A percentile compares a stretch with the other conserved stretches of the same genome.
phyloP scores from a whole-genome alignment of 192 early-diverging fungal species.

The Entomortierella lignicola region DNA sequence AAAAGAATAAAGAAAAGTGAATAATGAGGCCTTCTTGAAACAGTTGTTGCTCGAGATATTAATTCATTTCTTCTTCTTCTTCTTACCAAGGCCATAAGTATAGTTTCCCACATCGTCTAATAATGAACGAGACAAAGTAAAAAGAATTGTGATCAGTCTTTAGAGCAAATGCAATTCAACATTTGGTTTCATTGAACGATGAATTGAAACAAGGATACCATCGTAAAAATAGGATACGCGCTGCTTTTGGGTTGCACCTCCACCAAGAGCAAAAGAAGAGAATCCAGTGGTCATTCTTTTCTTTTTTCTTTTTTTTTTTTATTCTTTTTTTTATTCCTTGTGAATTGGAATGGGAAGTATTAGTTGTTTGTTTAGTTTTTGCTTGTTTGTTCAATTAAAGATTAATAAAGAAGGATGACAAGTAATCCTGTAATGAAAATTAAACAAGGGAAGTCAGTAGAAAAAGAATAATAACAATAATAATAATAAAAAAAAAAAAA shows the following conservation, averaged over 20 bases:
- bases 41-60: no score
- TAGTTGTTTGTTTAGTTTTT: neutral
- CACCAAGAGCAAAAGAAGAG: conserved; percentile 52
- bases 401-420: no score
- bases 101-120: conserved; percentile 81
- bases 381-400: neutral
- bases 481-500: no score
- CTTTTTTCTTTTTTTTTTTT: neutral
- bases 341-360: no score
- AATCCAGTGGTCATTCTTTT: conserved; percentile 37
- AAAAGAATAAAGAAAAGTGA: neutral
- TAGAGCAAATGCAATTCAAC: no score
- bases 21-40: no score
- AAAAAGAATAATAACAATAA: no score
- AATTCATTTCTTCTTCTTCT: neutral
- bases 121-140: neutral
- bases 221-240: conserved; percentile 76
- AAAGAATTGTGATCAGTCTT: neutral
- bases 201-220: no score
- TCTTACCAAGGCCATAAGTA: conserved; percentile 83
- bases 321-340: neutral
- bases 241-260: conserved; percentile 58
- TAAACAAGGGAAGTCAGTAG: no score
- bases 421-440: no score
- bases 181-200: no score